Evolutionary conservation across 2,329 filamentous ascomycete species (phyloP), one percentile per base, ranked within the genome.

Genomic region (Microdochium paspali): DNA sequence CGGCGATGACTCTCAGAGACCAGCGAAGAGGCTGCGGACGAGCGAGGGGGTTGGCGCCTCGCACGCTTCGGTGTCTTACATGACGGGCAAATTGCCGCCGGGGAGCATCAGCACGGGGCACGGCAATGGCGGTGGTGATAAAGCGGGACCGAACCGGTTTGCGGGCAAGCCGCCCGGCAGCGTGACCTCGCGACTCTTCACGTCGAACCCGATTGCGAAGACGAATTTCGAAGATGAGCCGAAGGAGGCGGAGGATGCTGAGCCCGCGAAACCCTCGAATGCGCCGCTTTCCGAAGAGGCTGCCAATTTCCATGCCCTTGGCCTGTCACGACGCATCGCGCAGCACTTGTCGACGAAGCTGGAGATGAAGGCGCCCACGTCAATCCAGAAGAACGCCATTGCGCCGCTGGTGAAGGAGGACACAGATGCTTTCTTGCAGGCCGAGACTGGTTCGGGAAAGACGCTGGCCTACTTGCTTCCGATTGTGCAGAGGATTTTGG

Each of bases 371-470:
- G 86, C 88, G 0, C 93, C 93, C 5, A 98, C 93, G 0, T 89
- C 88, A 0, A 96, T 98, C 61, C 93, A 98, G 67, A 90, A 90
- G 57, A 88, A 87, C 51, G 85, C 91, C 1, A 84, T 98, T 32
- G 77, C 86, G 39, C 84, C 93, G 56, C 69, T 98, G 51, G 67
- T 95, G 42, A 82, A 82, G 39, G 84, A 85, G 46, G 86, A 95
- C 56, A 83, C 80, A 43, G 93, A 98, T 70, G 90, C 90, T 2
- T 98, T 98, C 58, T 85, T 98, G 28, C 93, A 97, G 64, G 94
- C 93, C 2, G 86, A 98, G 68, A 98, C 93, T 0, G 93, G 93
- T 56, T 98, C 93, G 0, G 93, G 93, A 68, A 98, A 98, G 70
- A 98, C 93, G 0, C 70, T 98, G 50, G 88, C 93, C n/a, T 98